Base-by-base conservation (phyloP, 2,329 filamentous ascomycete genomes). In the Fusarium coffeatum region DNA sequence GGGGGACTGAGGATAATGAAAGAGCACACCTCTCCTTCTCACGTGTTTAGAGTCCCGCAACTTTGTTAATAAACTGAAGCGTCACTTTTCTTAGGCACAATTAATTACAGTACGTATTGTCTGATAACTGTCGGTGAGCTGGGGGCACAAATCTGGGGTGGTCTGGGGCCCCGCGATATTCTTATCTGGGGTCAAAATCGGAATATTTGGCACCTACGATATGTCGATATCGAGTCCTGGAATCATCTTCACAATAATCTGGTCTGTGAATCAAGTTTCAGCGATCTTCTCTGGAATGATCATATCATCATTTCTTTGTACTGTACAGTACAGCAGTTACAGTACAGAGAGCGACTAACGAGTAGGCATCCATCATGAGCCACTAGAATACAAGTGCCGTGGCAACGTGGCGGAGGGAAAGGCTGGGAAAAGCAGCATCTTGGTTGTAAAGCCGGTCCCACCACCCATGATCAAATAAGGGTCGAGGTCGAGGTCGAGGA, bases 111-210 rank as follows among this genome's bases (percentile, higher is more conserved):
- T 56, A 50, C 43, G 43, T 37, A 49, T 37, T 37, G 27, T n/a
- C 41, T 46, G 34, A 37, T 49, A 64, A 76, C 41, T 62, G 63
- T 72, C 72, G 70, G 73, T 74, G 73, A 74, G 72, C 50, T 43
- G 34, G 58, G 67, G 71, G 60, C 42, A 60, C 59, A 49, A 64
- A 66, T 46, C 65, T 28, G 55, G 59, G 64, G 58, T 30, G 51
- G 54, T 54, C 48, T 59, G 76, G 76, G 76, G 76, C 76, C 76
- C 76, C 76, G 64, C 76, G 74, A 76, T 72, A 56, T 61, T 43
- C 22, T 20, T 41, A 25, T 42, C 32, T 57, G 34, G 37, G 37
- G 42, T 32, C 42, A 15, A 62, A 42, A 32, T 27, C 18, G 41
- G 43, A 30, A 30, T 34, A 13, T 22, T 54, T 47, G 28, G 30